These are phyloP conservation scores for Mycena vulgaris DNA, from an alignment of 768 basidiomycete genomes.

Conservation along the genomic window DNA sequence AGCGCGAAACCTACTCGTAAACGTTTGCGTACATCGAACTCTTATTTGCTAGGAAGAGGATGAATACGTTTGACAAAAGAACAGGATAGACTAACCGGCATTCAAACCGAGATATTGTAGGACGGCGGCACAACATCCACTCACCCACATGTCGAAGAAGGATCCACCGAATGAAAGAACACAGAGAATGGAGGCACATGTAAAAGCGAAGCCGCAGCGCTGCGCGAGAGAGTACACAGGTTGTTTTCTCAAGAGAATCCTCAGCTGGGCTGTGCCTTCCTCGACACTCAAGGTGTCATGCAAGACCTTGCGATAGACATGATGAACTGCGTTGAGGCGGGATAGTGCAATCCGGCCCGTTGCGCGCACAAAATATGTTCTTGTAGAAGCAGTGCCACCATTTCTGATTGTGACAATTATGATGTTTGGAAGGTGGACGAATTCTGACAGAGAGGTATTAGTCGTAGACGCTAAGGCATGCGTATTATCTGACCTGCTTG, in stretches of 20 bases:
- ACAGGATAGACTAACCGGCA: slow-evolving; percentile 50
- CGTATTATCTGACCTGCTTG: slow-evolving; percentile 66
- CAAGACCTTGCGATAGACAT: slow-evolving; percentile 88
- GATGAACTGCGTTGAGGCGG: slow-evolving; percentile 85
- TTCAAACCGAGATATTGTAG: slow-evolving; percentile 87
- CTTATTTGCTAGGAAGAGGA: slow-evolving; percentile 69
- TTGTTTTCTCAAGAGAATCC: slow-evolving; percentile 71
- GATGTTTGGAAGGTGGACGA: slow-evolving; percentile 86
- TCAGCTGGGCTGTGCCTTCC: slow-evolving; percentile 80
- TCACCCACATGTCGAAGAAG: slow-evolving; percentile 87
- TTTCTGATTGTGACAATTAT: slow-evolving; percentile 89
- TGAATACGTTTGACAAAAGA: not conserved
- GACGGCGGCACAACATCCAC: slow-evolving; percentile 76
- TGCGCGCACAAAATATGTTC: slow-evolving; percentile 91
- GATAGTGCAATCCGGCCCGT: slow-evolving; percentile 87
- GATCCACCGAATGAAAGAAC: slow-evolving; percentile 88
- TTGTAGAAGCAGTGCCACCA: slow-evolving; percentile 76
- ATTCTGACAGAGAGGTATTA: slow-evolving; percentile 57
- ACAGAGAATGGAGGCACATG: slow-evolving; percentile 86
- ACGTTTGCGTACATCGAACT: slow-evolving; percentile 95
- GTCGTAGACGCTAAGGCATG: slow-evolving; percentile 5
- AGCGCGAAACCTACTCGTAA: slow-evolving; percentile 80
- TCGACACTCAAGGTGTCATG: slow-evolving; percentile 85
- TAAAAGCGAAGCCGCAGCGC: slow-evolving; percentile 83
- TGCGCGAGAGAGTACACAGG: slow-evolving; percentile 78